Evolutionary conservation across 2,329 filamentous ascomycete genomes (phyloP), one percentile per base, ranked within the genome.

Genomic region (Chlorencoelia australis): DNA sequence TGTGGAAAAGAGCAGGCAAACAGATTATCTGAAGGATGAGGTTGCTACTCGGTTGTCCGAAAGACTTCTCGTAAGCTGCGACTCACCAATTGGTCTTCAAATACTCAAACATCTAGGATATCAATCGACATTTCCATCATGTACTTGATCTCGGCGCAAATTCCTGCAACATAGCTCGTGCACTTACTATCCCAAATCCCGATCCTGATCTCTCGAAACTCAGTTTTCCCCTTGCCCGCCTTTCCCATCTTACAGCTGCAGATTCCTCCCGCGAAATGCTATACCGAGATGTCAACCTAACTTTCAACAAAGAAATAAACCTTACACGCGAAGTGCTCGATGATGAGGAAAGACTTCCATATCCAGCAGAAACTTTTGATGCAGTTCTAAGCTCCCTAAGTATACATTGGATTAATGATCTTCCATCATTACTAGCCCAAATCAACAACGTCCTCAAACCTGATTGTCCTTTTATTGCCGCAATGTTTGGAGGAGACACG

Each of bases 371-470:
- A 46, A 76, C 79, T 3, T 96, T 95, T 58, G 88, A 96, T 57
- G 76, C 94, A 5, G 84, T 95, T 8, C 66, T 98, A 44, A 94
- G 85, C 56, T 94, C 82, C 38, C 65, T 94, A 41, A 88, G 82
- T 40, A 68, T 98, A 57, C 91, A 98, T 62, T 98, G 91, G 91
- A 82, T 95, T 67, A 98, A 98, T 58, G 86, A 98, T 59, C 73
- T 98, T 4, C 91, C 91, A 0, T 83, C 82, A 1, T 67, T 93
- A 8, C 70, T 98, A 2, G 69, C 78, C 2, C 85, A 94, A 55
- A 81, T 95, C 56, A 94, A 94, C 65, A 72, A 74, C 46, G 67
- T 93, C 21, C 71, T 98, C 17, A 94, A 93, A 60, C 87, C 89
- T 0, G 91, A 98, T 58, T 72, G 74, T 39, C 87, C 93, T 1